Evolutionary conservation across 2,329 filamentous ascomycete species (phyloP).

Genomic region (Helicocarpus griseus): DNA sequence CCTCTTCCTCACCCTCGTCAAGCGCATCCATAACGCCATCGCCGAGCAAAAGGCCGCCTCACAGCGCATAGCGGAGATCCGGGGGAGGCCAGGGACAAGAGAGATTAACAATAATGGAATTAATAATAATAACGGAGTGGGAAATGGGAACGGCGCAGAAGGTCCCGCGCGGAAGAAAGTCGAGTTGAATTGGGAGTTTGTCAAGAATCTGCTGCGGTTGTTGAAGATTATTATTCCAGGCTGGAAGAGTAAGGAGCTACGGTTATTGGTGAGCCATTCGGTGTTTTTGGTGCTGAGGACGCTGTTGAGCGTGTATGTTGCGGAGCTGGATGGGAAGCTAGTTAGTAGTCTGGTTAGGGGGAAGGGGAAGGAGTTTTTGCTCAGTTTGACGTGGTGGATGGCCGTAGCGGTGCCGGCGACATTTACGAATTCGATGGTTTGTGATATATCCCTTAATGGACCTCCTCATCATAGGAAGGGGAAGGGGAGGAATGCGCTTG

Average conservation of each 20-base stretch:
- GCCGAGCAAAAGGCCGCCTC: slow-evolving; percentile 85
- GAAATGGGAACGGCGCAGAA: slow-evolving; percentile 19
- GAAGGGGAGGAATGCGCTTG: background rate
- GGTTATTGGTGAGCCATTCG: slow-evolving; percentile 80
- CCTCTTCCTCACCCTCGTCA: slow-evolving; percentile 67
- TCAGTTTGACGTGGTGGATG: slow-evolving; percentile 96
- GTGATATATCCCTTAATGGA: slow-evolving; percentile 17
- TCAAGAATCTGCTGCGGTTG: slow-evolving; percentile 65
- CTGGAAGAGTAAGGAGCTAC: slow-evolving; percentile 78
- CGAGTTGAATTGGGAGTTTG: slow-evolving; percentile 82
- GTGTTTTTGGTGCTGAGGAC: slow-evolving; percentile 87
- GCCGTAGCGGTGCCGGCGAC: slow-evolving; percentile 88
- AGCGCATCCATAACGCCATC: slow-evolving; percentile 84
- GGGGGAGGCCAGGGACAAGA: slow-evolving; percentile 42
- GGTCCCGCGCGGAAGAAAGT: slow-evolving; percentile 59
- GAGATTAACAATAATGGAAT: slow-evolving; percentile 15
- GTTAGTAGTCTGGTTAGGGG: slow-evolving; percentile 89
- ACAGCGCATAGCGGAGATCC: slow-evolving; percentile 52
- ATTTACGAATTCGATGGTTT: slow-evolving; percentile 96
- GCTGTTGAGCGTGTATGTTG: slow-evolving; percentile 88
- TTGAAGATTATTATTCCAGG: slow-evolving; percentile 82
- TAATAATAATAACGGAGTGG: slow-evolving; percentile 10
- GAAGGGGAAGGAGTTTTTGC: slow-evolving; percentile 80
- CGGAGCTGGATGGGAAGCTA: slow-evolving; percentile 85
- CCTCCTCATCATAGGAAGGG: background rate